Evolutionary conservation across 1,139 yeast species (phyloP).

Genomic region (Pneumocystis carinii): DNA sequence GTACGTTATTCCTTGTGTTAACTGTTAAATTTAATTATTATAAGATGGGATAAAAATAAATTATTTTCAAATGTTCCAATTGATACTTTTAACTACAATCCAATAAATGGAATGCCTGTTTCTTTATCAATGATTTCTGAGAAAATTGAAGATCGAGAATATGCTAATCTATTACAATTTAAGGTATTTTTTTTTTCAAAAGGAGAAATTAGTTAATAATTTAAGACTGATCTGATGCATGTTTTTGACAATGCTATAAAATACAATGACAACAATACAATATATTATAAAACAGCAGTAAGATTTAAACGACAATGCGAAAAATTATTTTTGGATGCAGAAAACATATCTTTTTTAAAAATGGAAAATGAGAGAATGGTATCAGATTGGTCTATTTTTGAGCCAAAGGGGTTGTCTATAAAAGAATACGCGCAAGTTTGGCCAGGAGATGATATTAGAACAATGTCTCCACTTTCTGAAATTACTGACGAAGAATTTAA

Average conservation of each 20-base stretch:
- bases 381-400: slow-evolving; percentile 3
- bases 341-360: not conserved
- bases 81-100: not conserved
- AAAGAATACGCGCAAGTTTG: not conserved
- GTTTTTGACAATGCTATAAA: not conserved
- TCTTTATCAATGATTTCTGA: not conserved
- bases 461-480: slow-evolving; percentile 1
- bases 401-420: not conserved
- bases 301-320: not conserved
- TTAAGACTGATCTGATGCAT: not conserved
- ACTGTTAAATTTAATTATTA: not conserved
- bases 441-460: slow-evolving; percentile 1
- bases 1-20: not conserved
- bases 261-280: not conserved
- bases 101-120: not conserved
- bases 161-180: not conserved
- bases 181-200: not conserved
- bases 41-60: not conserved
- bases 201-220: not conserved
- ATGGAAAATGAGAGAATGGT: slow-evolving; percentile 5
- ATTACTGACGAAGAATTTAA: slow-evolving; percentile 1
- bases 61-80: not conserved
- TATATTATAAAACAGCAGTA: not conserved
- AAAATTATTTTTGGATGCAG: not conserved
- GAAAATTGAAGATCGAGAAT: not conserved